Percentiles rank a stretch among this genome's conserved stretches.
These are phyloP conservation scores for Hypomontagnella submonticulosa DNA, from an alignment of 495 filamentous ascomycete species.

Conservation along the genomic window DNA sequence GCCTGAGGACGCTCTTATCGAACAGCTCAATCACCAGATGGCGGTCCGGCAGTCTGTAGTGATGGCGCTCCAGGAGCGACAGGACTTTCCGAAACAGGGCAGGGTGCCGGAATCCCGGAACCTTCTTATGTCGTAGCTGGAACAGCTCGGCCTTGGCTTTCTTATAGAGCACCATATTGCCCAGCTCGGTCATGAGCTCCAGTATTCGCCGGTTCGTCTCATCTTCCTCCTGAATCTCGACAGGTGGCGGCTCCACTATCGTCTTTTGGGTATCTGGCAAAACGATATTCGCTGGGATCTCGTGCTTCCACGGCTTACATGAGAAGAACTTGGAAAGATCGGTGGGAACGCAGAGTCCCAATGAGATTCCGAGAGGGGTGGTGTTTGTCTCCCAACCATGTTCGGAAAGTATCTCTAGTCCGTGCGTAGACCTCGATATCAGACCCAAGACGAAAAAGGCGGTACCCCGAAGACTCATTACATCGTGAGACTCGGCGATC, in stretches of 20 bases:
- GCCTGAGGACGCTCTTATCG: slow-evolving; percentile 85
- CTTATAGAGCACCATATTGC: slow-evolving; percentile 88
- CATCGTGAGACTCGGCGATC: slow-evolving; percentile 86
- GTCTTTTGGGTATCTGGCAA: slow-evolving; percentile 57
- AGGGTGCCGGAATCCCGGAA: slow-evolving; percentile 77
- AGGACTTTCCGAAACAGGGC: slow-evolving; percentile 85
- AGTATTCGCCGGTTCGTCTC: slow-evolving; percentile 76
- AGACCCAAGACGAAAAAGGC: slow-evolving; percentile 96
- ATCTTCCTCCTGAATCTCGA: slow-evolving; percentile 51
- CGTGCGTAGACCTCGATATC: slow-evolving; percentile 91
- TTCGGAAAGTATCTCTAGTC: slow-evolving; percentile 86
- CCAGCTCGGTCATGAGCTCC: slow-evolving; percentile 82
- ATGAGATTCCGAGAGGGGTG: slow-evolving; percentile 80
- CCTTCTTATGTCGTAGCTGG: slow-evolving; percentile 63
- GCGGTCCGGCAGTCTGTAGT: slow-evolving; percentile 84
- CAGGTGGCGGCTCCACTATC: slow-evolving; percentile 48
- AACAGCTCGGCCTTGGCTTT: slow-evolving; percentile 77
- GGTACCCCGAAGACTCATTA: slow-evolving; percentile 92
- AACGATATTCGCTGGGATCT: slow-evolving; percentile 54
- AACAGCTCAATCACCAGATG: slow-evolving; percentile 93
- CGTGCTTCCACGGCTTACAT: slow-evolving; percentile 58
- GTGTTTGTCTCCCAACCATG: slow-evolving; percentile 93
- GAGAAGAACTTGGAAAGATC: slow-evolving; percentile 82
- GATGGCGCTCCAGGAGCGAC: slow-evolving; percentile 85
- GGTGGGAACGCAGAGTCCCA: slow-evolving; percentile 86